Evolutionary conservation across 306 rosid species (phyloP), one percentile per base, ranked within the genome.

Genomic region (Fragaria ananassa): DNA sequence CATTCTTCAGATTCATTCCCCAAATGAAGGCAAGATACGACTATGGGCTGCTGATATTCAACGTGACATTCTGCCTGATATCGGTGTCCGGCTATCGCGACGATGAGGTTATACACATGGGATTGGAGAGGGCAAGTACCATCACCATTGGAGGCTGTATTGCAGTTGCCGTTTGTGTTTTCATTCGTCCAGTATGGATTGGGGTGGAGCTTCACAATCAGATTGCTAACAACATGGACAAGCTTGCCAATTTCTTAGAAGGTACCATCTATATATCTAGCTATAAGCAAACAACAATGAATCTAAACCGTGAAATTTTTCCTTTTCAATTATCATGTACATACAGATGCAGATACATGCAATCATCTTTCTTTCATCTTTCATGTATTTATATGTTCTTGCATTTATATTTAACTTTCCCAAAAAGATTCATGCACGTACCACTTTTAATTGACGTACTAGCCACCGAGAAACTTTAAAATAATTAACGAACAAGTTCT

Each of bases 21-120:
- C 15, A 54, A 63, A n/a, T 80, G 39, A 80, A 80, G 71, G 83
- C 83, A 2, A 80, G 70, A 27, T 27, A 27, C 29, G 29, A 27
- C 29, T 27, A 27, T 27, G 29, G 29, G 29, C 29, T 27, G 29
- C 57, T 72, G 9, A 27, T 79, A 21, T 74, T 80, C 58, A 46
- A 68, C 13, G 25, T 74, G 70, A 80, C 83, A 34, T 74, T 80
- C 61, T 74, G 78, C 47, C 51, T 80, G 75, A 23, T 80, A 3
- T 74, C 83, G 25, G 74, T 79, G 25, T 73, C 79, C 1, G 74
- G 78, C 68, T 79, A 61, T 18, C 78, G 83, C 2, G 79, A 74
- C 18, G 63, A 80, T 3, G 70, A 80, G 14, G 62, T 74, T 11
- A 21, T 74, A 34, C 10, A n/a, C 6, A 45, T 81, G 70, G 84